phyloP scores from a whole-genome alignment of 225 moss, liverwort and hornwort genomes.

The Physcomitrellopsis africana region DNA sequence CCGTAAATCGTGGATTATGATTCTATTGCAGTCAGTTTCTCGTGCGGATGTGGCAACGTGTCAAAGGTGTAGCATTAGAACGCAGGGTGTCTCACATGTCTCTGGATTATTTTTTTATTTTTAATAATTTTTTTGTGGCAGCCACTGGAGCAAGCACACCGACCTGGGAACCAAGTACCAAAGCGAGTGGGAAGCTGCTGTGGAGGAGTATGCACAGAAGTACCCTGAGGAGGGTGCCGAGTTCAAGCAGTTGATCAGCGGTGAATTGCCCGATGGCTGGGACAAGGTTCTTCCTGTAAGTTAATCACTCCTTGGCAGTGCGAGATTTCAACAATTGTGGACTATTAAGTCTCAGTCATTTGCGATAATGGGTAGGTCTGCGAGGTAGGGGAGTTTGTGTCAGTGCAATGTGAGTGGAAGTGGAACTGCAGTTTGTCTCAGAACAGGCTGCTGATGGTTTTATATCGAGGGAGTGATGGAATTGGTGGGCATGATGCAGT shows the following conservation, averaged over 20 bases:
- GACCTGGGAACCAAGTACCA: slow-evolving; percentile 44
- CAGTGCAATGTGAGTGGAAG: background rate
- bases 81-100: too few relatives aligned
- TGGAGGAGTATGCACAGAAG: slow-evolving; percentile 51
- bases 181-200: slow-evolving; percentile 49
- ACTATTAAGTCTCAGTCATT: background rate
- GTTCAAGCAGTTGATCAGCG: slow-evolving; percentile 61
- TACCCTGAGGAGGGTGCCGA: slow-evolving; percentile 68
- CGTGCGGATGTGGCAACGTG: too few relatives aligned
- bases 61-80: too few relatives aligned
- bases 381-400: background rate
- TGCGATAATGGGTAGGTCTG: background rate
- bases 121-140: too few relatives aligned
- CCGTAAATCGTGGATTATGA: too few relatives aligned
- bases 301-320: background rate
- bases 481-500: slow-evolving; percentile 37
- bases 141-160: slow-evolving; percentile 70
- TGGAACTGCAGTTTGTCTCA: background rate
- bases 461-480: background rate
- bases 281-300: slow-evolving; percentile 62
- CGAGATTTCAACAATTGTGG: background rate
- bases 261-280: slow-evolving; percentile 52
- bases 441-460: background rate
- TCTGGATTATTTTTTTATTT: too few relatives aligned
- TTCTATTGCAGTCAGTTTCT: too few relatives aligned